Percentiles rank a stretch among this genome's conserved stretches.
phyloP scores from a whole-genome alignment of 129 eudicot species.

The Artemisia tridentata region DNA sequence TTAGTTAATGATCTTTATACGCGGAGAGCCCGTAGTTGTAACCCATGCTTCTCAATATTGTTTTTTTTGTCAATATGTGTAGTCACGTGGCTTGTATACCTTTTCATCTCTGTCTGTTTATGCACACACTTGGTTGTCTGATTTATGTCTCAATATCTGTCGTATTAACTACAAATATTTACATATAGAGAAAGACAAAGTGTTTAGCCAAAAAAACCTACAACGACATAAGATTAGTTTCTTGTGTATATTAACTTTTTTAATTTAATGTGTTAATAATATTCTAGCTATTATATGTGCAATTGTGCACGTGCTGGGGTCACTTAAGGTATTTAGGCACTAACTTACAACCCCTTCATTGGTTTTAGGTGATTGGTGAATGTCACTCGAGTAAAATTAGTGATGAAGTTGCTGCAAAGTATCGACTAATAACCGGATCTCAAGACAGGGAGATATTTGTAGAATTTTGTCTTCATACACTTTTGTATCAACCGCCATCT shows the following conservation, averaged over 20 bases:
- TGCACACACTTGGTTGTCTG: neutral
- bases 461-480: conserved; percentile 80
- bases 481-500: conserved; percentile 73
- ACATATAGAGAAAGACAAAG: conserved; percentile 2
- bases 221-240: conserved; percentile 9
- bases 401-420: conserved; percentile 70
- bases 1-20: conserved; percentile 2
- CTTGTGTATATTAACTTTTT: neutral
- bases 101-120: neutral
- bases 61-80: conserved; percentile 12
- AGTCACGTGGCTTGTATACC: neutral
- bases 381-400: conserved; percentile 55
- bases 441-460: conserved; percentile 72
- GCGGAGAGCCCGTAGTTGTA: conserved; percentile 6
- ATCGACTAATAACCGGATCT: conserved; percentile 45
- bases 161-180: conserved; percentile 5
- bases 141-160: neutral
- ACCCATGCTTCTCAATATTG: conserved; percentile 1
- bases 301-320: conserved; percentile 6
- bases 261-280: neutral
- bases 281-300: conserved; percentile 10
- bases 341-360: conserved; percentile 9
- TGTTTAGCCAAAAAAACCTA: neutral
- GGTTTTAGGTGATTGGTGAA: conserved; percentile 84
- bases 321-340: neutral